phyloP scores from a whole-genome alignment of 768 basidiomycete species.

The Gymnopilus junonius region DNA sequence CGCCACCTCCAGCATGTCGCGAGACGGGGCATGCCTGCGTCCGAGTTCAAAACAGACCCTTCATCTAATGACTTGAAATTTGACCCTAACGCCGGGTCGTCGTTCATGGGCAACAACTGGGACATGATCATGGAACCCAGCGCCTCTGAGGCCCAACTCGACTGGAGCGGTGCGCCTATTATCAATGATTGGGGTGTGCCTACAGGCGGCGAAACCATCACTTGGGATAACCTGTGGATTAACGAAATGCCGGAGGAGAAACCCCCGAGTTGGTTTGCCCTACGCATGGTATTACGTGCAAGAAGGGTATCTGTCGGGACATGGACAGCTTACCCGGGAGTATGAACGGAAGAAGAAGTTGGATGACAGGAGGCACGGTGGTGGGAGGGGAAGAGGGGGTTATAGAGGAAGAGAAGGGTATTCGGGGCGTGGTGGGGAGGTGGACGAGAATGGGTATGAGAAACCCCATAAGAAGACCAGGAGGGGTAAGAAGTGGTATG shows the following conservation, averaged over 20 bases:
- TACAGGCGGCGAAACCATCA: too few relatives aligned
- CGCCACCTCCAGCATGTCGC: background rate
- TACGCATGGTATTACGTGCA: conserved; percentile 27
- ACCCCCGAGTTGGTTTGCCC: conserved; percentile 15
- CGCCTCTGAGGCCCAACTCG: background rate
- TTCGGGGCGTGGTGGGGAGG: background rate
- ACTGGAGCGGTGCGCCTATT: background rate
- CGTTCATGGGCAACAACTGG: background rate
- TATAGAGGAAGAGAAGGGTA: background rate
- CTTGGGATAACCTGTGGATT: conserved; percentile 22
- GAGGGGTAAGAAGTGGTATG: background rate
- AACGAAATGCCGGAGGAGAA: conserved; percentile 28
- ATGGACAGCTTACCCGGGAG: conserved; percentile 32
- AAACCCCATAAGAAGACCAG: background rate
- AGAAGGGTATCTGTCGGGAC: conserved; percentile 42
- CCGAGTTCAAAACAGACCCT: too few relatives aligned
- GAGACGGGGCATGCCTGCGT: too few relatives aligned
- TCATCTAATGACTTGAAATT: too few relatives aligned
- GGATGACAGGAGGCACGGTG: background rate
- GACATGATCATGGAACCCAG: background rate
- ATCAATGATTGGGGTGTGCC: background rate
- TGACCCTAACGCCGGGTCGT: too few relatives aligned
- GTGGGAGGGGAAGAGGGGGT: background rate
- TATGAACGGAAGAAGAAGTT: conserved; percentile 24
- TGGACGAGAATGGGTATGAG: background rate